Evolutionary conservation across 352 stramenopile genomes (phyloP), one percentile per base, ranked within the genome.

Genomic region (Pythium phragmitis): DNA sequence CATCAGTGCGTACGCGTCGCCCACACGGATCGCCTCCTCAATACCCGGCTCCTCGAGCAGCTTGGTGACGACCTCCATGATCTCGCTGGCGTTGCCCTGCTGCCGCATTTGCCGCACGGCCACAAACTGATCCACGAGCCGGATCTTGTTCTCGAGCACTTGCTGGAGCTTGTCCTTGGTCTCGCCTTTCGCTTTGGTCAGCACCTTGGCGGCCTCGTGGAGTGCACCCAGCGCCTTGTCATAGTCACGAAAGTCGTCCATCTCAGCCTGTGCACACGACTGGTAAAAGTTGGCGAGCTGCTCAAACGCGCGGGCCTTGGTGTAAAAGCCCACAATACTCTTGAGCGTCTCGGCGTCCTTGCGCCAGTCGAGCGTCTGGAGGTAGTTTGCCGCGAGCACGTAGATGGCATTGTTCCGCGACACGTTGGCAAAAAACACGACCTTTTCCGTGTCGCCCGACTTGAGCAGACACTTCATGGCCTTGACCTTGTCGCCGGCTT

Each of bases 391-490:
- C 0, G 92, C 95, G 14, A 99, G 79, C 17, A 98, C 79, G 74
- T 97, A 98, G 52, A 99, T 98, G 60, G 98, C 94, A 47, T 84
- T 85, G 70, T 94, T 96, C 47, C 93, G 79, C 11, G 82, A 96
- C 8, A 97, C 82, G 57, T 92, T 97, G 39, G 96, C 92, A 63
- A 98, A 98, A 70, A 97, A 97, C 36, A 98, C 89, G n/a, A 94
- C 79, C 51, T 96, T 97, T 66, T 98, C 96, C 19, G 90, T 98
- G 68, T 99, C 92, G 17, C 95, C 96, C 16, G 85, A 96, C 70
- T 97, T 97, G 54, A 98, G 77, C 55, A 99, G 71, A 64, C 94
- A 98, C 69, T 98, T 98, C 80, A 99, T 97, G 16, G 94, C 96
- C 57, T 96, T 88, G 21, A 97, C 70, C 19, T 92, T 94, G 57